Base-by-base conservation (phyloP, 495 filamentous ascomycete genomes). In the Tuber aestivum region DNA sequence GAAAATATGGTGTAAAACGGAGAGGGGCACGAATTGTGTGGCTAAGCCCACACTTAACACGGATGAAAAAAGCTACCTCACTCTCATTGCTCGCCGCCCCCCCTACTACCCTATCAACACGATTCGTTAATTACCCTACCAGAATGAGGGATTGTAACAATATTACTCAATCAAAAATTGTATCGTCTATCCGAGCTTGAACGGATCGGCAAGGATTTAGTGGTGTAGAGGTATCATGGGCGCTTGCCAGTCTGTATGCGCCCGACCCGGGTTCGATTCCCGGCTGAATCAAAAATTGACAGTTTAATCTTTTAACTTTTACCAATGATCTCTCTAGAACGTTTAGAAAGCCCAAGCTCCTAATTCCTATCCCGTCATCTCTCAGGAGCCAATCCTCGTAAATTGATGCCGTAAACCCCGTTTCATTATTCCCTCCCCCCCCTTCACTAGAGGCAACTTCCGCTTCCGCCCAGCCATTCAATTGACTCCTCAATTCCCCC, bases 141-240 rank as follows among this genome's bases (percentile, higher is more conserved):
- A n/a, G 12, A 16, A 1, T 16, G 8, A 1, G 42, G 23, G 23
- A 56, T 56, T 8, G 23, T 8, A 1, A 3, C 48, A 56, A 56
- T 56, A 32, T 65, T 32, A 65, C n/a, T 65, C 12, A 32, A 65
- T 32, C 56, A 16, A 65, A 61, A 65, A 10, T 65, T 65, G 10
- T 12, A 32, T 32, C 32, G 3, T 27, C 5, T 4, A 65, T 2
- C 32, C 16, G 12, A 6, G n/a, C n/a, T 1, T 65, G 1, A 65
- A 32, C 0, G 1, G 6, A 3, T 9, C n/a, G 72, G 10, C 41
- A 40, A 71, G 42, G 78, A 80, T 78, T 80, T 74, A 80, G 76
- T 80, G 72, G 79, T 78, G 79, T 80, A 80, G 79, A 75, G 79
- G 79, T 80, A 80, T 80, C 79, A 80, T 80, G 74, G 77, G 79